These are phyloP conservation scores for Wickerhamomyces pijperi DNA, from an alignment of 805 yeast genomes.

Conservation along the genomic window DNA sequence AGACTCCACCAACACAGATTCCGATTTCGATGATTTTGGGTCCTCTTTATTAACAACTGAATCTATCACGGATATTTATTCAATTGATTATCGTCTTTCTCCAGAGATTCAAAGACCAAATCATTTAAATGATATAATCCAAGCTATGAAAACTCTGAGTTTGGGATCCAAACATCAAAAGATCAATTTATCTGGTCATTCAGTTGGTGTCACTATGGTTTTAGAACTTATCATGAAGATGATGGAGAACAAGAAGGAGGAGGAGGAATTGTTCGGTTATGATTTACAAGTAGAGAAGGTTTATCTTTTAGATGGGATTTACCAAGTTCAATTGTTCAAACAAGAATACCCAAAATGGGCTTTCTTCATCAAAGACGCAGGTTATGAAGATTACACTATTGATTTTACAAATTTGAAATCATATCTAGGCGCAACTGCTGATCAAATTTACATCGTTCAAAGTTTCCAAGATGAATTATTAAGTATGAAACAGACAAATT, in stretches of 20 bases:
- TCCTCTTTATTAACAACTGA: slow-evolving; percentile 2
- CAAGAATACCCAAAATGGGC: slow-evolving; percentile 52
- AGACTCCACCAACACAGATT: slow-evolving; percentile 49
- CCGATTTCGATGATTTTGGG: slow-evolving; percentile 35
- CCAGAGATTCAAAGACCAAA: slow-evolving; percentile 53
- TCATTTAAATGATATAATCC: slow-evolving; percentile 45
- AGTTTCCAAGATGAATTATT: slow-evolving; percentile 61
- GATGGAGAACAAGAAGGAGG: no score
- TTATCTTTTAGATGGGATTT: slow-evolving; percentile 61
- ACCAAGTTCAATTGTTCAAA: slow-evolving; percentile 36
- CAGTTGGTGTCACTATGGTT: slow-evolving; percentile 59
- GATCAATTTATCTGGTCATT: slow-evolving; percentile 51
- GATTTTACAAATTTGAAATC: slow-evolving; percentile 2
- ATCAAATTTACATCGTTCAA: slow-evolving; percentile 35
- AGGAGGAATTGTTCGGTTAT: no score
- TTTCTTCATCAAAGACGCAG: slow-evolving; percentile 32
- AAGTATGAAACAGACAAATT: slow-evolving; percentile 34
- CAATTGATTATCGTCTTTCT: slow-evolving; percentile 56
- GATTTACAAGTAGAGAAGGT: slow-evolving; percentile 12
- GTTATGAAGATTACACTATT: slow-evolving; percentile 9
- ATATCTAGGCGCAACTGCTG: no score
- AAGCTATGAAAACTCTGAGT: no score
- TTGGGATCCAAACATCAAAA: slow-evolving; percentile 21
- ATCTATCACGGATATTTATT: neutral
- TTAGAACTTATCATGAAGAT: no score